Conservation (phyloP, 441 rosid genomes). For the Raphanus hybrid region DNA sequence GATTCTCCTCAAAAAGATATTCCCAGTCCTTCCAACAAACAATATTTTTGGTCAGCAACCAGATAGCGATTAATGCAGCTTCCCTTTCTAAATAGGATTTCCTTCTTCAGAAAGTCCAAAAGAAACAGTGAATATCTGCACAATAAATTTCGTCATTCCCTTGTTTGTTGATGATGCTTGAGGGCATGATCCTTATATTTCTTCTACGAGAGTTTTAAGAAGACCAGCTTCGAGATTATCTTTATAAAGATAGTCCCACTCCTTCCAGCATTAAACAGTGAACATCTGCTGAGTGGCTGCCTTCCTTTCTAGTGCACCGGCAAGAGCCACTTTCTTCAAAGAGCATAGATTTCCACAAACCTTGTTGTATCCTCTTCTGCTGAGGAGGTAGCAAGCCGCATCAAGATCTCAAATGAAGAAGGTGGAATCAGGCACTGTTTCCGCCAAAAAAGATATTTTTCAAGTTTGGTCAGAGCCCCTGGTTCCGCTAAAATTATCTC, state of each 20-base stretch:
- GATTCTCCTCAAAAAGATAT: too few relatives aligned
- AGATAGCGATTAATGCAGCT: too few relatives aligned
- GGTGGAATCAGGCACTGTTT: not conserved
- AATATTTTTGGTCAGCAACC: too few relatives aligned
- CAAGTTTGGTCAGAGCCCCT: not conserved
- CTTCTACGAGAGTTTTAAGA: not conserved
- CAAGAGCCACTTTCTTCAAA: not conserved
- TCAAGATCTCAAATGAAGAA: not conserved
- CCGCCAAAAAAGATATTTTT: not conserved
- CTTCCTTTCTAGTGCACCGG: not conserved
- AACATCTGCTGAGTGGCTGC: not conserved
- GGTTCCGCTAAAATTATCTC: not conserved
- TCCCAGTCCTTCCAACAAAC: too few relatives aligned
- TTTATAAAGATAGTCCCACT: not conserved
- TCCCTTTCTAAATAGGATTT: too few relatives aligned
- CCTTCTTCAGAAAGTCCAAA: too few relatives aligned
- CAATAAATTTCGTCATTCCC: too few relatives aligned
- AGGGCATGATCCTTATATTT: not conserved
- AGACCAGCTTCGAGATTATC: not conserved
- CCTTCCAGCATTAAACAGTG: not conserved
- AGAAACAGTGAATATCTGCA: too few relatives aligned
- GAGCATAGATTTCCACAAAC: too few relatives aligned
- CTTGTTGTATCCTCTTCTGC: not conserved
- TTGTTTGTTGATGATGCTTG: not conserved
- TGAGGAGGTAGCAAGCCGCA: not conserved